Conservation (phyloP, 2,329 filamentous ascomycete species). For the Paecilomyces sp. region DNA sequence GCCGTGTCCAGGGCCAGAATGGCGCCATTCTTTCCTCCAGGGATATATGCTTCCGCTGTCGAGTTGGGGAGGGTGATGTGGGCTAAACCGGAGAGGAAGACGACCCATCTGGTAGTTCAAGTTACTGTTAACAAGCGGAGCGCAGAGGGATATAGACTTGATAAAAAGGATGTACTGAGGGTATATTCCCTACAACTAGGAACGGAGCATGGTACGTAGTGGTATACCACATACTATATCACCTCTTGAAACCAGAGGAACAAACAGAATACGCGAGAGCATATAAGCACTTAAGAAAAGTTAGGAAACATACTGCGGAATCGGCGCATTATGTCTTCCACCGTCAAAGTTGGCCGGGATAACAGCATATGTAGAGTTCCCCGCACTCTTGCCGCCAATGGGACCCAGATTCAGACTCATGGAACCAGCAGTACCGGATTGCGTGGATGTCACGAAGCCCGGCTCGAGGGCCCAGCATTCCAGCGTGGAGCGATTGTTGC, state of each 20-base stretch:
- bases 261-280: too few species aligned
- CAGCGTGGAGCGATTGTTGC: slow-evolving; percentile 32
- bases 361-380: slow-evolving; percentile 29
- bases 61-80: slow-evolving; percentile 36
- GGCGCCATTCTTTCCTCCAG: slow-evolving; percentile 35
- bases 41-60: slow-evolving; percentile 27
- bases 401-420: slow-evolving; percentile 24
- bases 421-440: slow-evolving; percentile 27
- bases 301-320: slow-evolving; percentile 31
- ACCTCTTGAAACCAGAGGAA: too few species aligned
- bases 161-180: too few species aligned
- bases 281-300: background rate
- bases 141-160: background rate
- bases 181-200: too few species aligned
- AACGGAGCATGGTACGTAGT: too few species aligned
- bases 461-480: slow-evolving; percentile 41
- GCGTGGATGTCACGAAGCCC: slow-evolving; percentile 24
- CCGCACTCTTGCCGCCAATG: slow-evolving; percentile 5
- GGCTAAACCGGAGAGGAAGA: slow-evolving; percentile 35
- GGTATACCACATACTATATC: too few species aligned
- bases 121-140: background rate
- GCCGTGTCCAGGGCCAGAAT: slow-evolving; percentile 38
- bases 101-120: slow-evolving; percentile 18
- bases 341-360: slow-evolving; percentile 32
- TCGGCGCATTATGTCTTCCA: slow-evolving; percentile 37